Base-by-base conservation (phyloP, 129 eudicot genomes). In the Artemisia argyi region DNA sequence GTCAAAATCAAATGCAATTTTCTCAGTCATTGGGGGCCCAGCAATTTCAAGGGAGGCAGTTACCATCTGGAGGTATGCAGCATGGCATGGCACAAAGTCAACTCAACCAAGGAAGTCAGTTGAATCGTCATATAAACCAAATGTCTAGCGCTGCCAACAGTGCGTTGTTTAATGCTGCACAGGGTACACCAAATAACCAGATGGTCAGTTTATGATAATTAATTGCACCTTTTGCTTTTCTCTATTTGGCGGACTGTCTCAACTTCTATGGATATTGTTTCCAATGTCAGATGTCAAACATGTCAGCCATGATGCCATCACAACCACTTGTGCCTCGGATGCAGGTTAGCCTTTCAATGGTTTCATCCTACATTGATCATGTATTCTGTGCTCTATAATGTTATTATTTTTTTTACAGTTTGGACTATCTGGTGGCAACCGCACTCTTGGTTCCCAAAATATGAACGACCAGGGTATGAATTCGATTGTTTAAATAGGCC, bases 111-210 rank as follows among this genome's bases (percentile, higher is more conserved):
- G 96, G 91, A 76, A 90, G 81, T 65, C 97, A 95, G 80, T 77
- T 95, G 71, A 85, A 82, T 83, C 99, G 97, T 18, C 99, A 93
- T 53, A 75, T 95, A 20, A 91, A 87, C 80, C 99, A 95, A 79
- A 88, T 90, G 83, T 90, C 99, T 22, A 83, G 88, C 76, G 76
- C 87, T 53, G 91, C 94, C 56, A 95, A 90, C 67, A 88, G 79
- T 84, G 96, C 99, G 6, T 71, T 95, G 76, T 95, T 85, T 77
- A 95, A 86, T 76, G 93, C 97, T 74, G 97, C 97, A 59, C 99
- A 95, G 73, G 83, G 83, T 42, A 77, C 94, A 53, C 95, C 99
- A 48, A 88, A 84, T 76, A 74, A 89, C 79, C 96, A 89, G 75
- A 85, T 94, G 97, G 98, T 93, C 30, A 81, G 91, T 66, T 72